Percentiles rank a stretch among this genome's conserved stretches.
phyloP scores from a whole-genome alignment of 139 green algal species.

The Closterium sp. region DNA sequence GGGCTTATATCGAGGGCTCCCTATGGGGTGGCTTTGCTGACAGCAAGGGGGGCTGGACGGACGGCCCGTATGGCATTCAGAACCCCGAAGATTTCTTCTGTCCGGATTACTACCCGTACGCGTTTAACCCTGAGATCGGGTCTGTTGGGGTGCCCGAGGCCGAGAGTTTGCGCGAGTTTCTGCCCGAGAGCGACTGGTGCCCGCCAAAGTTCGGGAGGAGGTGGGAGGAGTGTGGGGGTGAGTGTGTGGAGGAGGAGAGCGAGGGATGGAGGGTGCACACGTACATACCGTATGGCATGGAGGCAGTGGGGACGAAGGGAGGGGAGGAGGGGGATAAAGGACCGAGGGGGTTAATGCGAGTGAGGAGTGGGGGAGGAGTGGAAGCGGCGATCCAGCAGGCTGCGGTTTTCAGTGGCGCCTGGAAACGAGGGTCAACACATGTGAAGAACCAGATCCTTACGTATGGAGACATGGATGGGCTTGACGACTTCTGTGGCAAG shows the following conservation, averaged over 20 bases:
- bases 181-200: conserved; percentile 10
- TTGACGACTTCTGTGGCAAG: conserved; percentile 49
- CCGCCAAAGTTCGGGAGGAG: conserved; percentile 4
- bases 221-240: neutral
- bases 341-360: too few relatives aligned
- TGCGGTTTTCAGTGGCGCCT: neutral
- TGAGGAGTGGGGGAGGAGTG: too few relatives aligned
- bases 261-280: conserved; percentile 36
- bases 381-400: too few relatives aligned
- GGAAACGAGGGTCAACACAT: neutral
- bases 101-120: conserved; percentile 46
- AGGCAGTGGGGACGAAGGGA: too few relatives aligned
- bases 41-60: conserved; percentile 38
- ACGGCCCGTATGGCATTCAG: conserved; percentile 53
- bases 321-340: too few relatives aligned
- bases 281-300: conserved; percentile 46
- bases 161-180: conserved; percentile 33
- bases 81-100: conserved; percentile 44
- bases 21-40: conserved; percentile 52
- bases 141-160: conserved; percentile 48
- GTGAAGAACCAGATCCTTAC: neutral
- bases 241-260: neutral
- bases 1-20: conserved; percentile 42
- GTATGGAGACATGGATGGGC: neutral
- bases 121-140: conserved; percentile 54